Base-by-base conservation (phyloP, 169 alveolate genomes). In the Cryptosporidium baileyi region DNA sequence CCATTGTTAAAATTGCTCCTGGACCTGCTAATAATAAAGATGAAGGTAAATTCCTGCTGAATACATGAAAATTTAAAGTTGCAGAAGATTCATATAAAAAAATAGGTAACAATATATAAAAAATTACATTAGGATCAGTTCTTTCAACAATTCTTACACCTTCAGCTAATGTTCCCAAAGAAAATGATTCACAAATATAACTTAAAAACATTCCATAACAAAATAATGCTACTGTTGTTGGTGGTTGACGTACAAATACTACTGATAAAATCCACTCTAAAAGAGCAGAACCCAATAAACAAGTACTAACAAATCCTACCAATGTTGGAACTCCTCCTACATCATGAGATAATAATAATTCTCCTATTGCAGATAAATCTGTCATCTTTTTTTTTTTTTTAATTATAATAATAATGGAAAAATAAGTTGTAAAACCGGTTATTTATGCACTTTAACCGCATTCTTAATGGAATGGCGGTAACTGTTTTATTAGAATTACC, bases 81-180 rank as follows among this genome's bases (percentile, higher is more conserved):
- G 82, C 82, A 13, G 90, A 81, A 43, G 90, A 82, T 32, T 82
- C 90, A 40, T 80, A 82, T 36, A 82, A 60, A 30, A 82, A 74
- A 8, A 85, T 85, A 17, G 90, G 90, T 13, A 82, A 60, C 24
- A 88, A 26, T n/a, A 80, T 38, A 63, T 59, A 80, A 36, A 59
- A 63, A 34, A 80, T 80, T 41, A 63, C 88, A 34, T 74, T 65
- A 19, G 89, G 89, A 59, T 80, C 89, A 3, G 81, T 80, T 26
- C 85, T 51, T 17, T 74, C 85, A 36, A 74, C 85, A 38, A 74
- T 74, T 13, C 85, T 32, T 9, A 74, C 85, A 30, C 85, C 85
- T n/a, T 74, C 85, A n/a, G 85, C 85, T 43, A 74, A 74, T 26
- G 85, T 52, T 7, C 85, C 85, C n/a, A 74, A 28, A 13, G 85